These are phyloP conservation scores for Melocanna baccifera DNA, from an alignment of 176 grass and related monocot species.

Conservation along the genomic window DNA sequence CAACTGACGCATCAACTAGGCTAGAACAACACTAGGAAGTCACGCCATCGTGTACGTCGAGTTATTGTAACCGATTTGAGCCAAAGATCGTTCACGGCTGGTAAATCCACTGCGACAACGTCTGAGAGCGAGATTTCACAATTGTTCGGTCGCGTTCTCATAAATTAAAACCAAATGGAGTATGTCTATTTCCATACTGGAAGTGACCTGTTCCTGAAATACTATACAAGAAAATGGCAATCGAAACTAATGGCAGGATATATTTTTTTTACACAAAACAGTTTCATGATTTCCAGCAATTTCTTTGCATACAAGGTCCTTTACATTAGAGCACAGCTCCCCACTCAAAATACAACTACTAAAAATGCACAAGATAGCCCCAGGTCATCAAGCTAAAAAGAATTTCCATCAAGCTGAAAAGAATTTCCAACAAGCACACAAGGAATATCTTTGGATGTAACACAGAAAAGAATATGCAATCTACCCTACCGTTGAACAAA, in stretches of 20 bases:
- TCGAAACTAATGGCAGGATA: neutral
- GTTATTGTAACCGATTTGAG: neutral
- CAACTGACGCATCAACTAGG: neutral
- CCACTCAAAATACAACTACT: neutral
- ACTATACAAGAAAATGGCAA: neutral
- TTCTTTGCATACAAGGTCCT: neutral
- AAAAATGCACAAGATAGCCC: neutral
- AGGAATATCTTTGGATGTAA: neutral
- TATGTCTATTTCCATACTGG: neutral
- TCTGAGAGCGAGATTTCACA: neutral
- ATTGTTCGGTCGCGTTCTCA: neutral
- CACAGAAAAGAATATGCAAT: neutral
- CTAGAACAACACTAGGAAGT: neutral
- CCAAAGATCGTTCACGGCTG: neutral
- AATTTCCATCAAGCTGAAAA: neutral
- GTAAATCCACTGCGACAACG: no score
- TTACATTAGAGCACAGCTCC: neutral
- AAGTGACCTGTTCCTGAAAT: neutral
- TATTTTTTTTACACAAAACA: neutral
- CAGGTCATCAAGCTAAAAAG: neutral
- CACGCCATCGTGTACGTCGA: slow-evolving; percentile 18
- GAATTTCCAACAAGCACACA: neutral
- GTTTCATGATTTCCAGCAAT: neutral
- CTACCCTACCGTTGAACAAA: neutral
- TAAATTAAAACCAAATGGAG: neutral